These are phyloP conservation scores for Microascus cirrosus DNA, from an alignment of 2,329 filamentous ascomycete genomes.

Conservation along the genomic window DNA sequence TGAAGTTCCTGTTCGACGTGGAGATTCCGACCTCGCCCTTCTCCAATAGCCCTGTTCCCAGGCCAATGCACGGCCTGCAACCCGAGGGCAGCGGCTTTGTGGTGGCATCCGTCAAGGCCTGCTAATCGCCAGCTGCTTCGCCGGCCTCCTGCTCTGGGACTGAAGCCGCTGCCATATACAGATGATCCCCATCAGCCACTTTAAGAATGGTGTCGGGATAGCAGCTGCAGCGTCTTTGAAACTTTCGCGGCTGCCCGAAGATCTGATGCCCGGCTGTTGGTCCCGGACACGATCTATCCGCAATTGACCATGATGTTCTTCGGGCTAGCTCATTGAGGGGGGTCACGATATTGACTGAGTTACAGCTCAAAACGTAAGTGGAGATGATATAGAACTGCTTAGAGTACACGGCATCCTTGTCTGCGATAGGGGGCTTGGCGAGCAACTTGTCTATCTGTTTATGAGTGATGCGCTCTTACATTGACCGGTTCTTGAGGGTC, in stretches of 20 bases:
- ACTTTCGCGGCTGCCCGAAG: slow-evolving; percentile 73
- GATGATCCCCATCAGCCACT: slow-evolving; percentile 63
- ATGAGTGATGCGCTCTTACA: slow-evolving; percentile 52
- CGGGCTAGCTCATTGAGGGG: slow-evolving; percentile 63
- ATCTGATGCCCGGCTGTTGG: slow-evolving; percentile 74
- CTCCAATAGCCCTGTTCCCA: slow-evolving; percentile 67
- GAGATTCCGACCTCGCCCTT: slow-evolving; percentile 78
- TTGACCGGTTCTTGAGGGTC: slow-evolving; percentile 21
- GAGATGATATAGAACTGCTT: slow-evolving; percentile 76
- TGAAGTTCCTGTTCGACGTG: slow-evolving; percentile 81
- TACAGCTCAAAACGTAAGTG: slow-evolving; percentile 77
- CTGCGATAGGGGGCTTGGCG: slow-evolving; percentile 54
- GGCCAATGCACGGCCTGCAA: slow-evolving; percentile 79
- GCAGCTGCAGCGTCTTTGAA: slow-evolving; percentile 66
- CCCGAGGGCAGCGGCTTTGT: slow-evolving; percentile 59
- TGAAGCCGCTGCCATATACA: slow-evolving; percentile 87
- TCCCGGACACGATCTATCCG: slow-evolving; percentile 78
- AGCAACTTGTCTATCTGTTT: slow-evolving; percentile 62
- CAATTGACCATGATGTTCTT: slow-evolving; percentile 71
- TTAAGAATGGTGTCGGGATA: slow-evolving; percentile 47
- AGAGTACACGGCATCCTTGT: slow-evolving; percentile 68
- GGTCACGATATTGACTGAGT: slow-evolving; percentile 79
- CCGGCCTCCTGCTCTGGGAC: slow-evolving; percentile 63
- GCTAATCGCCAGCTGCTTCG: slow-evolving; percentile 78
- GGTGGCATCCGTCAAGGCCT: slow-evolving; percentile 69